Base-by-base conservation (phyloP, 1,139 yeast species). In the Sugiyamaella castrensis region DNA sequence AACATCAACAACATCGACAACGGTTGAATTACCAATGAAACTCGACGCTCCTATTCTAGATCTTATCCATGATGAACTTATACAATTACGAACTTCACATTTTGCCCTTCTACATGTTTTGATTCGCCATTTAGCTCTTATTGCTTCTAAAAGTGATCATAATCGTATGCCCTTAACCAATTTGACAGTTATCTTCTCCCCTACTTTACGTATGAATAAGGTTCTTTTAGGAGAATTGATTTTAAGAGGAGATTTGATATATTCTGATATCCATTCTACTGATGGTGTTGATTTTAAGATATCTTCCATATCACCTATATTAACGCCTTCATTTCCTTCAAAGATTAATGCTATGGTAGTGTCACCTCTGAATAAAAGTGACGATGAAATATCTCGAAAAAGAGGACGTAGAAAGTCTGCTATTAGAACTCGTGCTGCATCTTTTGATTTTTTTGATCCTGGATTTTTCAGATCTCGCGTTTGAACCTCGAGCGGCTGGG, bases 161-260 rank as follows among this genome's bases (percentile, higher is more conserved):
- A 67, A 67, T 53, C 57, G 61, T 30, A 67, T 67, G 70, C 49
- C 66, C 11, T 46, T 62, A 12, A 47, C 61, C 10, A 64, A 62
- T 44, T 51, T 67, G 43, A 59, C 67, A 2, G 53, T 64, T 16
- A 60, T 66, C 15, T 56, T 67, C 27, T 63, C 68, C 33, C 69
- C 69, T 2, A 61, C 70, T 2, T 50, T 67, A 45, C 53, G 61
- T 16, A 60, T 67, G 40, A 60, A 59, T 42, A 53, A 53, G 37
- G 40, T 56, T 2, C 54, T 62, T 27, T 53, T 63, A 19, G 52
- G 51, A 36, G 58, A 60, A 2, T 50, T 62, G 40, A 50, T 62
- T 8, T 37, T 56, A 27, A 50, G 55, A 15, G 54, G 58, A 11
- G 58, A 55, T n/a, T 19, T 49, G 15, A 37, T 35, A 1, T 33